Base-by-base conservation (phyloP, 208 protist genomes). In the Tritrichomonas foetus region DNA sequence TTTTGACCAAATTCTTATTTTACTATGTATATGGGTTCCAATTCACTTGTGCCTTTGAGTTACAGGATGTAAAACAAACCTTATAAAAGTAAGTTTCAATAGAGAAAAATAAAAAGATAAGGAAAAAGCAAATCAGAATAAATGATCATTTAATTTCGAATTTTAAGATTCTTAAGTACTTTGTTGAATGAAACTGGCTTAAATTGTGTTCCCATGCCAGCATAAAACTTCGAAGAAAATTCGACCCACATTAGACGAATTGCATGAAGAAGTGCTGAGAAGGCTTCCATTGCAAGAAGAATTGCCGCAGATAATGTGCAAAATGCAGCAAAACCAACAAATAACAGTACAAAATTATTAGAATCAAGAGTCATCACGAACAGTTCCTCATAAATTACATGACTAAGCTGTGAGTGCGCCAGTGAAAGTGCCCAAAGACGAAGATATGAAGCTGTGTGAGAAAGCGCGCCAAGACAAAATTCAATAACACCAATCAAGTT, bases 381-480 rank as follows among this genome's bases (percentile, higher is more conserved):
- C 33, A 55, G 3, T 33, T 93, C 13, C 3, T 69, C 89, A 14
- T 44, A 93, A 16, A 93, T 53, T 14, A 93, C 89, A 2, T 93
- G 33, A 9, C n/a, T 49, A 3, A 93, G 33, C 55, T 93, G 89
- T n/a, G 98, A 98, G 96, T 99, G 99, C 27, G 99, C 99, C 8
- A 99, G 96, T 0, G 98, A 99, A 22, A 99, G 97, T 44, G 99
- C 99, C 99, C 99, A 99, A 33, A 99, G 97, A 96, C 99, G 97
- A 8, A 99, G 96, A 95, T 99, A 99, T 14, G 98, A 99, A 3
- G 99, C 99, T 44, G 99, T 99, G 96, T 99, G 99, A 16, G 99
- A 99, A 72, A 99, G 98, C 94, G 96, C 97, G 36, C 98, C 98
- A 0, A 99, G 97, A 53, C 98, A 97, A 94, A 99, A 99, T 96